Evolutionary conservation across 495 filamentous ascomycete species (phyloP).

Genomic region (Astrocystis sublimbata): DNA sequence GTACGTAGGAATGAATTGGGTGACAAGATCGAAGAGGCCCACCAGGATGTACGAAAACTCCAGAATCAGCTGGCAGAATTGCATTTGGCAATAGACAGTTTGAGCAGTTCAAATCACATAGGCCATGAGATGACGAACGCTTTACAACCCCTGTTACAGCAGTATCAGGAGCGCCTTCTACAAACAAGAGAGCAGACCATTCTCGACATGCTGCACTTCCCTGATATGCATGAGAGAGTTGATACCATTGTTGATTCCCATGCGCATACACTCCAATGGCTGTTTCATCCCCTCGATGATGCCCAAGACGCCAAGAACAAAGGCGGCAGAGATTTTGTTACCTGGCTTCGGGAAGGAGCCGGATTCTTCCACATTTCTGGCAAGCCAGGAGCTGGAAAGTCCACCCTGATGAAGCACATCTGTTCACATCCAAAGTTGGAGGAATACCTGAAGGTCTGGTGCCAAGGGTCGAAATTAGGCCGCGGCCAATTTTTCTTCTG

Average conservation of each 20-base stretch:
- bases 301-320: neutral
- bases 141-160: neutral
- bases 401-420: conserved; percentile 27
- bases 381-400: conserved; percentile 25
- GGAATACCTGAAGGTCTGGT: conserved; percentile 17
- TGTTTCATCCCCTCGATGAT: neutral
- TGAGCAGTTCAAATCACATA: neutral
- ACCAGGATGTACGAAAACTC: neutral
- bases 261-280: neutral
- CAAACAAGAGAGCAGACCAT: neutral
- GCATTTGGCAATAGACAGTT: neutral
- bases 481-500: conserved; percentile 22
- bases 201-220: neutral
- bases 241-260: neutral
- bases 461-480: conserved; percentile 13
- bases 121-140: neutral
- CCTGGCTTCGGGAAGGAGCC: conserved; percentile 6
- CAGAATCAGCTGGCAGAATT: neutral
- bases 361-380: conserved; percentile 24
- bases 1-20: neutral
- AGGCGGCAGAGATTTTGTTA: neutral
- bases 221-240: conserved; percentile 4
- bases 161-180: neutral
- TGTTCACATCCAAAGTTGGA: conserved; percentile 10
- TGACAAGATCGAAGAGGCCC: neutral